Evolutionary conservation across 75 land plant species (phyloP).

Genomic region (Adiantum capillusveneris): DNA sequence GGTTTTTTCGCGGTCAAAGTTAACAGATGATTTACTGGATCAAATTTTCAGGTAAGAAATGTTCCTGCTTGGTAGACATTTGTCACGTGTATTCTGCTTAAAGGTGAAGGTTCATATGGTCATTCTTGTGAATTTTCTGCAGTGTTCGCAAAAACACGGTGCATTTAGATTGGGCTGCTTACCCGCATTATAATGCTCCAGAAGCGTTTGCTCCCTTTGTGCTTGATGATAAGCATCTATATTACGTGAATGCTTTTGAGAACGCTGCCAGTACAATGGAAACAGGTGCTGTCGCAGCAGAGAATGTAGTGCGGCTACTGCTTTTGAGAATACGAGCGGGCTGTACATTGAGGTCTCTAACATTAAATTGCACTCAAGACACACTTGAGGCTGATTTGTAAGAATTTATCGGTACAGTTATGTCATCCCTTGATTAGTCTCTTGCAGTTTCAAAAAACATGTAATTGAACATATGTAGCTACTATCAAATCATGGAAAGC

Average conservation of each 20-base stretch:
- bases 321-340: too few relatives aligned
- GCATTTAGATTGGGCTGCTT: constrained; percentile 81
- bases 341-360: too few relatives aligned
- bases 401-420: too few relatives aligned
- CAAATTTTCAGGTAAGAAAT: constrained; percentile 58
- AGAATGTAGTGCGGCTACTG: constrained; percentile 85
- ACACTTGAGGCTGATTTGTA: too few relatives aligned
- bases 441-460: too few relatives aligned
- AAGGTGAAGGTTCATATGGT: too few relatives aligned
- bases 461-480: too few relatives aligned
- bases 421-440: too few relatives aligned
- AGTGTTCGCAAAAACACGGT: constrained; percentile 68
- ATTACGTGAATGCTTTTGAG: constrained; percentile 91
- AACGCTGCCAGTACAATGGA: constrained; percentile 93
- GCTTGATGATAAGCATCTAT: constrained; percentile 70
- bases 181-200: constrained; percentile 81
- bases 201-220: constrained; percentile 77
- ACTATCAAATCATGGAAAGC: too few relatives aligned
- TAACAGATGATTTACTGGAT: constrained; percentile 63
- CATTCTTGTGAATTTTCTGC: constrained; percentile 2
- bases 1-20: constrained; percentile 66
- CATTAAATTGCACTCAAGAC: too few relatives aligned
- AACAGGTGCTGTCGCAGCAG: constrained; percentile 85
- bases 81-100: too few relatives aligned
- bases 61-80: too few relatives aligned